Evolutionary conservation across 768 basidiomycete species (phyloP), one percentile per base, ranked within the genome.

Genomic region (Psilocybe azurescens): DNA sequence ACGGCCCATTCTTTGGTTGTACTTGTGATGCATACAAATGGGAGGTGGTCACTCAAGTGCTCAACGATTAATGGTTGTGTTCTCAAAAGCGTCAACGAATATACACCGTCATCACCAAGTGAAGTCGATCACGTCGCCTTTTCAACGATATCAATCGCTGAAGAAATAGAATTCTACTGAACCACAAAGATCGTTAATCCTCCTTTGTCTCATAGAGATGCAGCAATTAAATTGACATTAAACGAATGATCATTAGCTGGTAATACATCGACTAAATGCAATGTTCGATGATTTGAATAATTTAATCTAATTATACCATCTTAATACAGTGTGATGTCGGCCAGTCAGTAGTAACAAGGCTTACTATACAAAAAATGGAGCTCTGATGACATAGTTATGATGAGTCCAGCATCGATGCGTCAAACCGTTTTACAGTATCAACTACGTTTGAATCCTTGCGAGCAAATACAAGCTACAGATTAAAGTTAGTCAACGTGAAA

Each of bases 371-470:
- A 60, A 69, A 24, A 60, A 66, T 66, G 66, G 24, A 11, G 16
- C 28, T 52, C 36, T 53, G 13, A 58, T 54, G n/a, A 46, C 58
- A 48, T 18, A 41, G 13, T 53, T 59, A 68, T 50, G 62, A 54
- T 30, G 57, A 54, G 51, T 72, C 72, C 64, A 69, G 56, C 59
- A 67, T 69, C 33, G 77, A 63, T 36, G 77, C 62, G 66, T 81
- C 78, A 61, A 86, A 86, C 39, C 92, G 86, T 65, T 90, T 89
- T 48, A 93, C 92, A 10, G 94, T 94, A 62, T 91, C 86, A 59
- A 95, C 89, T 56, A 92, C 86, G 58, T 93, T 86, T 1, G 85
- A 82, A 44, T 87, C 93, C 74, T 91, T 93, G 13, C 89, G 84
- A 53, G 91, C 89, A 73, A 91, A 95, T 16, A 95, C 93, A 61